phyloP scores from a whole-genome alignment of 305 asterid genomes.

The Solanum hybrid region DNA sequence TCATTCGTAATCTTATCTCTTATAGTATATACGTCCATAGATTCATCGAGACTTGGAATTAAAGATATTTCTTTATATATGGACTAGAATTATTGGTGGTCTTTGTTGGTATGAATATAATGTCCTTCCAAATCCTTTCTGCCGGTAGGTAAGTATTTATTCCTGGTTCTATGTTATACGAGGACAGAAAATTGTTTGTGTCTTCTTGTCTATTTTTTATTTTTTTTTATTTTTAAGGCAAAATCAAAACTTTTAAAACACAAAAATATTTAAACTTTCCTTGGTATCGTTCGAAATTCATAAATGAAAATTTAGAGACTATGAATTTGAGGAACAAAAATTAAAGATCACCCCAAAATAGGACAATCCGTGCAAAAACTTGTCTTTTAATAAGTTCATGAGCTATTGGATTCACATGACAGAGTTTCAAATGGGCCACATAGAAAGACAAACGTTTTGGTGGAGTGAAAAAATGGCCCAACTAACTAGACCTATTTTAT shows the following conservation, averaged over 20 bases:
- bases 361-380: too few relatives aligned
- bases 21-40: background rate
- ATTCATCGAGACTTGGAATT: background rate
- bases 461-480: background rate
- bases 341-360: background rate
- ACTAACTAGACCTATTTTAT: background rate
- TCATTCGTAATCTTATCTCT: background rate
- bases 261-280: too few relatives aligned
- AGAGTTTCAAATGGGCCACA: background rate
- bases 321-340: too few relatives aligned
- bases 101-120: background rate
- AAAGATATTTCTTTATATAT: background rate
- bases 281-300: background rate
- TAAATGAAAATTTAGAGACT: too few relatives aligned
- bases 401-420: background rate
- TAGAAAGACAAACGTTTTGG: background rate
- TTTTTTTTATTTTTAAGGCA: too few relatives aligned
- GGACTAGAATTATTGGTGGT: background rate
- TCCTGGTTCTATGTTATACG: background rate
- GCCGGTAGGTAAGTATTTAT: background rate
- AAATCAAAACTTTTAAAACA: too few relatives aligned
- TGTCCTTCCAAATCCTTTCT: background rate
- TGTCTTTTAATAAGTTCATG: background rate
- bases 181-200: background rate
- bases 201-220: background rate